Evolutionary conservation across 1,284 basidiomycete genomes (phyloP), one percentile per base, ranked within the genome.

Genomic region (Pterulicium gracile): DNA sequence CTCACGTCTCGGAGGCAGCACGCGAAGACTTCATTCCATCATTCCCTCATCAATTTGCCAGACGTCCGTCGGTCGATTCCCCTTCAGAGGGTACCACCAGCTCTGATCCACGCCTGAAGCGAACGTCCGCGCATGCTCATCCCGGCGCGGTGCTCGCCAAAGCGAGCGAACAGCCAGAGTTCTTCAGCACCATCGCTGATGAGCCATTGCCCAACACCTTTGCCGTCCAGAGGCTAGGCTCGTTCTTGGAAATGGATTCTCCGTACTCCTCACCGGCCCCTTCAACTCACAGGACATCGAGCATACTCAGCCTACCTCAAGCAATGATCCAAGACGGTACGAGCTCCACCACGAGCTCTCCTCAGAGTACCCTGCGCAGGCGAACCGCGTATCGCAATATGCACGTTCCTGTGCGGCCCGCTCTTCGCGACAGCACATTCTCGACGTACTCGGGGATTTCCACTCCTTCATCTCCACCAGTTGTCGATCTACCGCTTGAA

Each of bases 191-290:
- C 19, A 18, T 7, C n/a, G 4, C 36, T 4, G 36, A 39, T 7
- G 36, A 39, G 19, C 15, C 4, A 13, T 18, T 39, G 7, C 7
- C n/a, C 36, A 5, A 17, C 4, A 18, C 19, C 36, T 17, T 39
- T 18, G 19, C n/a, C 15, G 27, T 32, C 27, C 27, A 10, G 7
- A n/a, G 10, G 7, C 7, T 32, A n/a, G 10, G 10, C 7, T 39
- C 36, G 19, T 39, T 39, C 15, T 17, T 39, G 36, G 36, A 39
- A 18, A 39, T 39, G 15, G 36, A 39, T 39, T 39, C 36, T 39
- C 36, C 36, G 5, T 39, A 13, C 19, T 5, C 36, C 7, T 39
- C 36, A 7, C 36, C 7, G 15, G 7, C 36, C 15, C 4, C 7
- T 7, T 39, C 36, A 17, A 39, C 36, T 5, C 36, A 39, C 19